A percentile compares a stretch with the other conserved stretches of the same genome.
phyloP scores from a whole-genome alignment of 192 early-diverging fungal genomes.

The Funneliformis mosseae region DNA sequence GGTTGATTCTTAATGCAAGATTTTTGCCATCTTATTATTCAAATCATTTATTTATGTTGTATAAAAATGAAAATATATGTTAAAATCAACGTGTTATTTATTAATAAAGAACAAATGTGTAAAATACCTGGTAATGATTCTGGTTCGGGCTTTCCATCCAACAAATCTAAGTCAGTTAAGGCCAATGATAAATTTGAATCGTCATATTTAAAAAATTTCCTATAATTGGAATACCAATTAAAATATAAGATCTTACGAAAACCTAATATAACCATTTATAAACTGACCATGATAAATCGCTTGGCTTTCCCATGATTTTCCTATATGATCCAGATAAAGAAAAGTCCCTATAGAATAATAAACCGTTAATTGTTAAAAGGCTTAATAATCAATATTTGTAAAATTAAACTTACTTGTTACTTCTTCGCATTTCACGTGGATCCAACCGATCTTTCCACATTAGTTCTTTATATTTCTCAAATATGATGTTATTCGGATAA shows the following conservation, averaged over 20 bases:
- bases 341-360: conserved; percentile 51
- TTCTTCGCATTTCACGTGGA: conserved; percentile 63
- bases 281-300: conserved; percentile 53
- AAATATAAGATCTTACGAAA: background rate
- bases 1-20: conserved; percentile 71
- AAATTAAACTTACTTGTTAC: conserved; percentile 47
- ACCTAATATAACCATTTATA: background rate
- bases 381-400: background rate
- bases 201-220: conserved; percentile 66
- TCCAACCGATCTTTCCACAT: conserved; percentile 78
- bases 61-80: conserved; percentile 16
- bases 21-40: conserved; percentile 63
- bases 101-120: background rate
- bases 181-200: conserved; percentile 60
- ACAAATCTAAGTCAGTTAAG: conserved; percentile 64
- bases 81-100: background rate
- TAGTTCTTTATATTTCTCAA: conserved; percentile 62
- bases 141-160: conserved; percentile 52
- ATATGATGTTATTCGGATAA: conserved; percentile 80
- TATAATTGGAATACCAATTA: conserved; percentile 11
- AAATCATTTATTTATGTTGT: background rate
- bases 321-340: conserved; percentile 70
- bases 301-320: conserved; percentile 59
- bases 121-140: conserved; percentile 35
- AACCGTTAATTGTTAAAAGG: background rate